Percentiles rank a stretch among this genome's conserved stretches.
phyloP scores from a whole-genome alignment of 108 stramenopile species.

The Pseudonitzschia delicatissima region DNA sequence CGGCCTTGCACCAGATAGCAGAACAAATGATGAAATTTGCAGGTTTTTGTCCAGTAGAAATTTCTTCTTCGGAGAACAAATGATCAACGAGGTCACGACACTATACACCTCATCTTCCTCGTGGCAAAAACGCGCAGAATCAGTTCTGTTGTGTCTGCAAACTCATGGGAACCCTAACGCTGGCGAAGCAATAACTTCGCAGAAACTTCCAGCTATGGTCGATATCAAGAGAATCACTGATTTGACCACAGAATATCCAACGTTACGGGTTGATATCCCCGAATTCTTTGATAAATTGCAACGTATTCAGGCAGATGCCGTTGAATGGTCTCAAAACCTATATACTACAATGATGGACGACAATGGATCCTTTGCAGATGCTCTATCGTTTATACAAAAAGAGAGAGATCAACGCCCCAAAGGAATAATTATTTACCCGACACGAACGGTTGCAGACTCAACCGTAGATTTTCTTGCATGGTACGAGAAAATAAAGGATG shows the following conservation, averaged over 20 bases:
- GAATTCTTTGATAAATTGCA: conserved; percentile 32
- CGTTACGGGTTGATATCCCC: conserved; percentile 35
- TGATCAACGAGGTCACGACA: neutral
- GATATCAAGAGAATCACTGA: conserved; percentile 46
- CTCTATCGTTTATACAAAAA: conserved; percentile 2
- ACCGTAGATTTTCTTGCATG: conserved; percentile 53
- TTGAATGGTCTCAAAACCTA: conserved; percentile 44
- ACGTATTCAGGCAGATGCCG: conserved; percentile 34
- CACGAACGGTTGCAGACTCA: conserved; percentile 40
- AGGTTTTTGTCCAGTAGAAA: conserved; percentile 47
- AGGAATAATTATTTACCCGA: conserved; percentile 67
- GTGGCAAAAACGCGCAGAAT: conserved; percentile 46
- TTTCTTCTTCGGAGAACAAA: neutral
- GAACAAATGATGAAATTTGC: conserved; percentile 47
- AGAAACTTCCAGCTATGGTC: conserved; percentile 41
- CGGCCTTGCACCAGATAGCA: conserved; percentile 26
- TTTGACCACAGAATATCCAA: conserved; percentile 35
- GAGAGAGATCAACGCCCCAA: conserved; percentile 41
- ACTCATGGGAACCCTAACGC: conserved; percentile 31
- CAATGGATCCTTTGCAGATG: conserved; percentile 2
- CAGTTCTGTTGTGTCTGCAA: conserved; percentile 31
- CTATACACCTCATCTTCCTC: conserved; percentile 19
- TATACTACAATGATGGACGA: conserved; percentile 5
- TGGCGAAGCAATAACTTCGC: conserved; percentile 5
- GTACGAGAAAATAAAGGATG: conserved; percentile 26